Evolutionary conservation across 768 basidiomycete species (phyloP).

Genomic region (Cystobasidium ongulense): DNA sequence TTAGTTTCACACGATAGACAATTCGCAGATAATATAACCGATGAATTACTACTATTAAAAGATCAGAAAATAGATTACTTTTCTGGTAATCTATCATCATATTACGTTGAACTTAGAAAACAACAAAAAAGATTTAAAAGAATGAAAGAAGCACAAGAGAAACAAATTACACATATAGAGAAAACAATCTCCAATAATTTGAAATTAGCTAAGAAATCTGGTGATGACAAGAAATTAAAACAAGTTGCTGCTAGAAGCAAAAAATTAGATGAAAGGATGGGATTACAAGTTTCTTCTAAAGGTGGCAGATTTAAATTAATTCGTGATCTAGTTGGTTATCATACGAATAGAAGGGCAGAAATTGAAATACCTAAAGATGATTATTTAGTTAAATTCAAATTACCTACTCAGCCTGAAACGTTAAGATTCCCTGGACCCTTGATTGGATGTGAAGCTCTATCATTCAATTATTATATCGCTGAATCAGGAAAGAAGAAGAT

Average conservation of each 20-base stretch:
- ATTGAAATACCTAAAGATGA: conserved; percentile 49
- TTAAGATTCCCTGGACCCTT: conserved; percentile 30
- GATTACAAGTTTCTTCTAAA: conserved; percentile 47
- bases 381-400: conserved; percentile 46
- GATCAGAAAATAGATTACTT: conserved; percentile 54
- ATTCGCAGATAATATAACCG: conserved; percentile 56
- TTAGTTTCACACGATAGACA: conserved; percentile 61
- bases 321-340: conserved; percentile 52
- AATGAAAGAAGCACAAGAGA: conserved; percentile 48
- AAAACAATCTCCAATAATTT: conserved; percentile 54
- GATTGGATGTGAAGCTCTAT: conserved; percentile 44
- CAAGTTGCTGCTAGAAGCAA: conserved; percentile 58
- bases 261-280: conserved; percentile 51
- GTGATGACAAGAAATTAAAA: conserved; percentile 54
- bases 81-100: conserved; percentile 48
- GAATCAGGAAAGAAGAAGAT: conserved; percentile 29
- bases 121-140: conserved; percentile 48
- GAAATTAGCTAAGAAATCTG: conserved; percentile 53
- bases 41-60: conserved; percentile 58
- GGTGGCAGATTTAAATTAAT: conserved; percentile 57
- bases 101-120: conserved; percentile 48
- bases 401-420: conserved; percentile 27
- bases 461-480: conserved; percentile 45
- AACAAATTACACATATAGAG: conserved; percentile 53
- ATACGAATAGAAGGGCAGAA: conserved; percentile 47